These are phyloP conservation scores for Xerocomus brunneocitrinus DNA, from an alignment of 768 basidiomycete species.

Conservation along the genomic window DNA sequence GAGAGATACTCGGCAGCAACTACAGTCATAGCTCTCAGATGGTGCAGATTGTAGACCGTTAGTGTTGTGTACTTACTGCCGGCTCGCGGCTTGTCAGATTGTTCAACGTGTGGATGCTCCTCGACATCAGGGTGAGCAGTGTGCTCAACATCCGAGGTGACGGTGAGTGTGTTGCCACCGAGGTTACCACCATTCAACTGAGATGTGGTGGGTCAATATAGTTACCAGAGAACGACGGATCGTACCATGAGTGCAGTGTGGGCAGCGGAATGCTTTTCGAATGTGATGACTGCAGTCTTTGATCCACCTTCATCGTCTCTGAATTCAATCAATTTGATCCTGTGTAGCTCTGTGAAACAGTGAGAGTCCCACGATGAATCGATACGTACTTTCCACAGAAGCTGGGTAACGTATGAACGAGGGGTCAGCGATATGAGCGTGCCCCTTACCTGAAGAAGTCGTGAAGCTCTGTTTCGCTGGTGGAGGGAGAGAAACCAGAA, in stretches of 20 bases:
- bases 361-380: neutral
- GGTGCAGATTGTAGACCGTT: neutral
- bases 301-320: constrained; percentile 37
- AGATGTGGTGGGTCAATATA: neutral
- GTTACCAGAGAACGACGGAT: accelerated
- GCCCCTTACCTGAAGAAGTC: constrained; percentile 74
- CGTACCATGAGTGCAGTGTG: constrained; percentile 81
- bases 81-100: constrained; percentile 88
- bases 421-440: neutral
- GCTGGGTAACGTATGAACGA: constrained; percentile 32
- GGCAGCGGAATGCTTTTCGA: constrained; percentile 80
- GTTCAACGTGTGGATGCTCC: constrained; percentile 48
- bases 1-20: constrained; percentile 95
- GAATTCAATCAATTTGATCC: constrained; percentile 64
- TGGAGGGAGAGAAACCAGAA: constrained; percentile 60
- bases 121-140: constrained; percentile 46
- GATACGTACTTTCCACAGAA: constrained; percentile 79
- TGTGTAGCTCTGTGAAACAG: constrained; percentile 24
- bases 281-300: constrained; percentile 64
- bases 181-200: constrained; percentile 75
- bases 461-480: constrained; percentile 61
- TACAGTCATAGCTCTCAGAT: constrained; percentile 21
- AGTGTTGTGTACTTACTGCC: constrained; percentile 54
- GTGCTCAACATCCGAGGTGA: constrained; percentile 65
- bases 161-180: constrained; percentile 63